Percentiles rank a stretch among this genome's conserved stretches.
These are phyloP conservation scores for Penicilliopsis zonata DNA, from an alignment of 495 filamentous ascomycete species.

Conservation along the genomic window DNA sequence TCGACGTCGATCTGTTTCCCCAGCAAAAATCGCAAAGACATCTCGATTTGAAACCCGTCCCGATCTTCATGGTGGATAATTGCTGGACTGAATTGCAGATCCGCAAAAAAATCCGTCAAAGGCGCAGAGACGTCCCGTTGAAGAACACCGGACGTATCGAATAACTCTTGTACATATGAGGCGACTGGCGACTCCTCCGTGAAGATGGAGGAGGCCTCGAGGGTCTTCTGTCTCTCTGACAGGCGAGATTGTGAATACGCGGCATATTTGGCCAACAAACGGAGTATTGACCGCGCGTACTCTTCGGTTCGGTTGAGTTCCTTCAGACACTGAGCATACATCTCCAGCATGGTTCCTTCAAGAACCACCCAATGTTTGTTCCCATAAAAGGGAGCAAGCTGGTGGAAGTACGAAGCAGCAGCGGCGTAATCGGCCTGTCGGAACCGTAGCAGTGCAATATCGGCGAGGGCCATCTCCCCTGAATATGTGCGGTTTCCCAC, in stretches of 20 bases:
- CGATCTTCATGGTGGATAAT: conserved; percentile 56
- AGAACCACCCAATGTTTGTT: conserved; percentile 68
- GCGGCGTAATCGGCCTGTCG: conserved; percentile 52
- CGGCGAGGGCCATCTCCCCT: conserved; percentile 64
- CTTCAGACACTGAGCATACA: conserved; percentile 78
- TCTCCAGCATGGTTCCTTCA: conserved; percentile 69
- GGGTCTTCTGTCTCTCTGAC: conserved; percentile 20
- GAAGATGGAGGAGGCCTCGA: conserved; percentile 19
- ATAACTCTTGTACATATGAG: conserved; percentile 53
- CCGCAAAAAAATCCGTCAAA: conserved; percentile 60
- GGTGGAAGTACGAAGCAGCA: conserved; percentile 69
- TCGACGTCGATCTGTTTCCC: conserved; percentile 57
- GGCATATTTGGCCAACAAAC: conserved; percentile 63
- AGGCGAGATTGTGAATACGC: conserved; percentile 21
- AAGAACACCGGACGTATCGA: conserved; percentile 48
- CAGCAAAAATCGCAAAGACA: conserved; percentile 62
- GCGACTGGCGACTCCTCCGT: conserved; percentile 43
- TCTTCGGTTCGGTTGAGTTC: conserved; percentile 65
- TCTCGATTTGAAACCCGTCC: conserved; percentile 66
- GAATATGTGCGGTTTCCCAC: conserved; percentile 66
- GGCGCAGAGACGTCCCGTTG: conserved; percentile 54
- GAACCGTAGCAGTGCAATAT: conserved; percentile 77
- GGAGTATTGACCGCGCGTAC: conserved; percentile 62
- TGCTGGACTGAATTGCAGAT: conserved; percentile 55
- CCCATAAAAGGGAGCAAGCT: conserved; percentile 73